Base-by-base conservation (phyloP, 768 basidiomycete species). In the Tulasnella sp. region DNA sequence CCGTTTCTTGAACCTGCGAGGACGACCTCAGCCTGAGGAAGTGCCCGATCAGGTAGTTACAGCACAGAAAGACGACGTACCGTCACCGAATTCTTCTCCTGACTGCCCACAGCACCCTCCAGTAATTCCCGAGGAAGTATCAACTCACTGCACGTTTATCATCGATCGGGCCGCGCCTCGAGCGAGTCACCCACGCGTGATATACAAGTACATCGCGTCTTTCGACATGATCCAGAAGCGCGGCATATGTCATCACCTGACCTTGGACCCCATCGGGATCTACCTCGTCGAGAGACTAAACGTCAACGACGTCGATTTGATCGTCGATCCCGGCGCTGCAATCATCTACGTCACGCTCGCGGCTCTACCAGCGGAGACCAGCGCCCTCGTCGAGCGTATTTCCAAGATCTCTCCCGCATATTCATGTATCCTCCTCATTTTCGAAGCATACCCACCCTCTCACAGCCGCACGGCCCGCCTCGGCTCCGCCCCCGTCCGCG, bases 181-280 rank as follows among this genome's bases (percentile, higher is more conserved):
- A 14, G 14, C 80, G 78, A 65, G 68, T 14, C 73, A 75, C 39
- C 82, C 84, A n/a, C 67, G 73, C 14, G 77, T 77, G 22, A 62
- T 77, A 19, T 90, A 92, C 77, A 84, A 83, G 34, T 93, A 92
- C 76, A 81, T 93, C 80, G 86, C 86, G 17, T 92, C 90, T 35
- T 77, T 92, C 74, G 82, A 86, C 35, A 75, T 91, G 22, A 82
- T 92, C 7, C 91, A 92, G 78, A 89, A 88, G 75, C 88, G 86
- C 67, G 83, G 82, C 22, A 80, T 93, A 2, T 83, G 89, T 42
- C 84, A 83, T 3, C 79, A 81, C 12, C 82, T 93, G 34, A 80
- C 81, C 19, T 81, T 83, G 12, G 77, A 75, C 16, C 76, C 80
- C 14, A 86, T 47, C 22, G 22, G 84, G 74, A 80, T 91, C 29